Base-by-base conservation (phyloP, 192 early-diverging fungal species). In the Gonapodya prolifera region DNA sequence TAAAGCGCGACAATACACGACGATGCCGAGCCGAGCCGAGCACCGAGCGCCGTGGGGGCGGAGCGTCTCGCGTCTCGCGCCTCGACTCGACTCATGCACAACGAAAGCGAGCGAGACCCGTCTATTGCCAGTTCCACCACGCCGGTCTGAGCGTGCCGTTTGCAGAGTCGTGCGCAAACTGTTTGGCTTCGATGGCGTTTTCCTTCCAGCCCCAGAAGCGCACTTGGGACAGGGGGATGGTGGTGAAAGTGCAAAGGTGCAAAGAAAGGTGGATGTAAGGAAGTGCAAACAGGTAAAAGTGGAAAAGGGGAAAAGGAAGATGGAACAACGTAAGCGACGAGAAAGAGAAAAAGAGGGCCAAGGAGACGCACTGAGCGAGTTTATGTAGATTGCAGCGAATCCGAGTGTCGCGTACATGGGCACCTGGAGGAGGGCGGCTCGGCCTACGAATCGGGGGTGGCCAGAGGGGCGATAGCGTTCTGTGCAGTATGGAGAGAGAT, bases 201-300 rank as follows among this genome's bases (percentile, higher is more conserved):
- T 73, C 71, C 71, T 18, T 30, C 71, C 71, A 73, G 71, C 71
- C 71, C 71, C 71, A 73, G 71, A 73, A 73, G 8, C 71, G 71
- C 71, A 32, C 71, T 73, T 16, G 23, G 8, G 45, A 61, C n/a
- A n/a, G n/a, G n/a, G 8, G 45, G 23, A 61, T 61, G 8, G 45
- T 16, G 23, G 45, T 23, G 45, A 61, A 8, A 61, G 8, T 16
- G 8, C 8, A 8, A 61, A 61, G 8, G 45, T 61, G 8, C 8
- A 16, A 8, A 61, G 45, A 61, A 32, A 2, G 71, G 71, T 16
- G 31, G 28, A 13, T 73, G 28, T n/a, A n/a, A n/a, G n/a, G n/a
- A n/a, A n/a, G n/a, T n/a, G n/a, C n/a, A n/a, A n/a, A n/a, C n/a
- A n/a, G n/a, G n/a, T n/a, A n/a, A n/a, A n/a, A n/a, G n/a, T n/a